Percentiles rank a stretch among this genome's conserved stretches.
These are phyloP conservation scores for Penicillium steckii DNA, from an alignment of 495 filamentous ascomycete species.

Conservation along the genomic window DNA sequence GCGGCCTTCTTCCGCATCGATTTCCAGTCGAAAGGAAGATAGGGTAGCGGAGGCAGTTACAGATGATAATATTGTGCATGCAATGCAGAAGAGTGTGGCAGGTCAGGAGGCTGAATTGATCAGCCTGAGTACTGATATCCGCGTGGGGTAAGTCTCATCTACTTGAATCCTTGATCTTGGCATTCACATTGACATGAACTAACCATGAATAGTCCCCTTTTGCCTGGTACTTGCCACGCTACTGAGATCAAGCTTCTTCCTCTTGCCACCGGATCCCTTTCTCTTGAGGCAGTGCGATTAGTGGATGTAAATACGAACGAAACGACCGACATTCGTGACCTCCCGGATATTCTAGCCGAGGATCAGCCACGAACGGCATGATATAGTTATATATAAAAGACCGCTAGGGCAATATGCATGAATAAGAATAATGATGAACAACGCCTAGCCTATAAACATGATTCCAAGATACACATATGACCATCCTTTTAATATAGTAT, in stretches of 20 bases:
- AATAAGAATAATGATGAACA: too few species aligned
- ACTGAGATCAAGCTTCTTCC: constrained; percentile 79
- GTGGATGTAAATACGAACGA: constrained; percentile 80
- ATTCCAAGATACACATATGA: too few species aligned
- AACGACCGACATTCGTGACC: constrained; percentile 75
- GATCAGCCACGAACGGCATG: constrained; percentile 26
- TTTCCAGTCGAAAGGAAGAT: constrained; percentile 40
- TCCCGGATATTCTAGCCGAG: constrained; percentile 69
- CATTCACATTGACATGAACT: constrained; percentile 1
- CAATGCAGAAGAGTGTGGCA: constrained; percentile 71
- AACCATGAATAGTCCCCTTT: constrained; percentile 53
- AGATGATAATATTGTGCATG: constrained; percentile 81
- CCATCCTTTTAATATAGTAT: too few species aligned
- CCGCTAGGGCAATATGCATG: too few species aligned
- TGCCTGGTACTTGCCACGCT: constrained; percentile 75
- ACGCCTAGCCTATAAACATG: too few species aligned
- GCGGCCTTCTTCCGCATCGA: constrained; percentile 48
- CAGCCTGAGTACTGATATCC: constrained; percentile 78
- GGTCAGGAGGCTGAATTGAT: constrained; percentile 74
- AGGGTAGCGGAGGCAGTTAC: constrained; percentile 73
- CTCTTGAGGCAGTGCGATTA: constrained; percentile 76
- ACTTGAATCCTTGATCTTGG: not conserved
- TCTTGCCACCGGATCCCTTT: constrained; percentile 69
- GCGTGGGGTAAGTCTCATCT: constrained; percentile 63
- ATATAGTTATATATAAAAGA: not conserved